Conservation (phyloP, 306 rosid species). For the Vigna hirtella region DNA sequence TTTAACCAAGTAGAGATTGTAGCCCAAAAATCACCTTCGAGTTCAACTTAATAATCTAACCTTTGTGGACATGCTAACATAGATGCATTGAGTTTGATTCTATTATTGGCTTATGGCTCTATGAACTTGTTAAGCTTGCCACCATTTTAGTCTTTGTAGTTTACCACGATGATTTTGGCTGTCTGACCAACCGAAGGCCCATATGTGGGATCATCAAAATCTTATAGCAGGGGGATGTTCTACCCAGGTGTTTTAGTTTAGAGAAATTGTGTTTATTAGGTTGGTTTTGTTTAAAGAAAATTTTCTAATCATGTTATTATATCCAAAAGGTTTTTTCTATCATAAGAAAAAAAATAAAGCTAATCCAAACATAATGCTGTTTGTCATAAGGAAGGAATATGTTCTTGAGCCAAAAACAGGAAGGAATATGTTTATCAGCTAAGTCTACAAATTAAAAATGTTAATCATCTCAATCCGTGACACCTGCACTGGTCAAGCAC, state of each 20-base stretch:
- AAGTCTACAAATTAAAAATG: background rate
- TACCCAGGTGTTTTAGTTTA: background rate
- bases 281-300: background rate
- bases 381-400: too few relatives aligned
- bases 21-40: background rate
- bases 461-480: background rate
- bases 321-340: background rate
- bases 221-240: background rate
- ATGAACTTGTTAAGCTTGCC: background rate
- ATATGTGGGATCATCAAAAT: constrained; percentile 14
- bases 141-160: background rate
- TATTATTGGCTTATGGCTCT: background rate
- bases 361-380: background rate
- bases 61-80: constrained; percentile 13
- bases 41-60: constrained; percentile 22
- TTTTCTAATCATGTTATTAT: background rate
- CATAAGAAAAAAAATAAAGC: background rate
- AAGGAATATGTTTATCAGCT: background rate
- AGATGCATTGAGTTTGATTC: constrained; percentile 8
- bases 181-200: background rate
- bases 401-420: background rate
- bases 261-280: too few relatives aligned
- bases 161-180: background rate
- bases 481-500: background rate
- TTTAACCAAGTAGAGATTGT: constrained; percentile 15